A percentile compares a stretch with the other conserved stretches of the same genome.
These are phyloP conservation scores for Diversispora eburnea DNA, from an alignment of 192 early-diverging fungal genomes.

Conservation along the genomic window DNA sequence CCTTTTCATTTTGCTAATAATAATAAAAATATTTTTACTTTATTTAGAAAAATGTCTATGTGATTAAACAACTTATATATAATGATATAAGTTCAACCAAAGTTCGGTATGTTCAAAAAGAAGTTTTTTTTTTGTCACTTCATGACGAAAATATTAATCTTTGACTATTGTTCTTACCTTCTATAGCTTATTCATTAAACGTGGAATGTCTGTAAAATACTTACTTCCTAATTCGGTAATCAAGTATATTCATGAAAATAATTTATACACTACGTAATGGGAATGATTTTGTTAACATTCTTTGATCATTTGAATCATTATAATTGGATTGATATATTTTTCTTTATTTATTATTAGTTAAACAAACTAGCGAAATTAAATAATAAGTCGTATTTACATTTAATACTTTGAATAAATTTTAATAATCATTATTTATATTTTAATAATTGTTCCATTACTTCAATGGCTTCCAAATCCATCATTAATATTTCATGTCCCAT, in stretches of 20 bases:
- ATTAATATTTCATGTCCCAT: slow-evolving; percentile 32
- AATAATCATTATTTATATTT: slow-evolving; percentile 2
- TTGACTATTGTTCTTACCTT: slow-evolving; percentile 5
- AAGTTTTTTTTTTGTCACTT: not conserved
- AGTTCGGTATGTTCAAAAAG: slow-evolving; percentile 57
- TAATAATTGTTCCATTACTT: slow-evolving; percentile 27
- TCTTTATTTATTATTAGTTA: no score
- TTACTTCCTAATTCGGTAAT: slow-evolving; percentile 89
- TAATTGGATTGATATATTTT: no score
- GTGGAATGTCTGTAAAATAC: slow-evolving; percentile 93
- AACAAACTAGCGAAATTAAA: no score
- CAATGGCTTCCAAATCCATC: not conserved
- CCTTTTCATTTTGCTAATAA: not conserved
- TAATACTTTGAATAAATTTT: no score
- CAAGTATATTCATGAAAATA: slow-evolving; percentile 78
- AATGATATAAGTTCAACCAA: slow-evolving; percentile 98
- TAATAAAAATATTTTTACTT: not conserved
- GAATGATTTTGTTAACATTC: no score
- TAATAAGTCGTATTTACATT: no score
- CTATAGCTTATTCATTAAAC: slow-evolving; percentile 81
- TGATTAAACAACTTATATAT: slow-evolving; percentile 94
- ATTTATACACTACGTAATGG: slow-evolving; percentile 53
- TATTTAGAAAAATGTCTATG: slow-evolving; percentile 77
- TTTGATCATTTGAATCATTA: no score
- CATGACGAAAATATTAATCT: not conserved